Evolutionary conservation across 2,329 filamentous ascomycete species (phyloP), one percentile per base, ranked within the genome.

Genomic region (Colletotrichum agaves): DNA sequence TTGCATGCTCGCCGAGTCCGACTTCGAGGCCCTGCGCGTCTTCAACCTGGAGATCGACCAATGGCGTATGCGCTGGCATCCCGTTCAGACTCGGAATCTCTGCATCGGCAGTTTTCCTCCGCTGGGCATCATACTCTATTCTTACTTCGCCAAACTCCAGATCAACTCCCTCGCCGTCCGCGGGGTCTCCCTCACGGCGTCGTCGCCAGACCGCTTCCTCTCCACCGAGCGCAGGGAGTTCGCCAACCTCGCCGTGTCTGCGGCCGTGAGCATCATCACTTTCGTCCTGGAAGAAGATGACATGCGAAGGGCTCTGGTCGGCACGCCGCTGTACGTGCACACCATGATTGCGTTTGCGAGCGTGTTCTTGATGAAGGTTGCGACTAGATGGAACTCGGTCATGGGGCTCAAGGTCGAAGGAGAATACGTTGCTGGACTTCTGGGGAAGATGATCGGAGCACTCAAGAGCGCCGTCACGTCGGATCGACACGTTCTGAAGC

Each of bases 11-110:
- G 72, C 73, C 0, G 78, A 78, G 52, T 70, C 73, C 1, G 79
- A 81, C 56, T 78, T 81, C 31, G 76, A 75, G 23, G 74, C 77
- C 62, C 68, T 81, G 13, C 75, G 78, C 43, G 73, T 75, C 55
- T 81, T 80, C 72, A 81, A 81, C 64, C 75, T 80, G 31, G 77
- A 78, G 35, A 80, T 81, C n/a, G 80, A 82, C 35, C 77, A 80
- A 60, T 81, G 79, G 79, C 74, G 79, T 7, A 74, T 79, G 55
- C 23, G 39, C 10, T 58, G 55, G 55, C 39, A 57, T n/a, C 37
- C 27, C 0, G 7, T 23, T 0, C 47, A 50, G 1, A 50, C 47
- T 15, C 47, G 23, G 0, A 50, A 50, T 0, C 12, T 33, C 8
- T 50, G 27, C 47, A 50, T 50, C 8, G 27, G 47, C 11, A 50